Conservation (phyloP, 139 green algal species). For the Chlamydomonas incerta region DNA sequence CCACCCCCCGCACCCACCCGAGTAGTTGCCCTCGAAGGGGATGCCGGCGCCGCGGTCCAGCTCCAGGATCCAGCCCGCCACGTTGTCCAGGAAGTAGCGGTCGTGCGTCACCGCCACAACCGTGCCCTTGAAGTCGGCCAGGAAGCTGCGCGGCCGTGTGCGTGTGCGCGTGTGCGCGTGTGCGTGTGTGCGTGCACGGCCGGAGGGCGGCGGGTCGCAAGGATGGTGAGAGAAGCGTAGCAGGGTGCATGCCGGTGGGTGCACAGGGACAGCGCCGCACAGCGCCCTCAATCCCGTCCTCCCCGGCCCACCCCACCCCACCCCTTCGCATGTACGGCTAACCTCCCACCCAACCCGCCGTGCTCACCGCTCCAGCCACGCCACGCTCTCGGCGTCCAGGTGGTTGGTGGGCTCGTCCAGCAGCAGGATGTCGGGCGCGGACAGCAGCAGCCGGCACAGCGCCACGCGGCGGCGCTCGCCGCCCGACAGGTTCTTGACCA, state of each 20-base stretch:
- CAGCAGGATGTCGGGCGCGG: slow-evolving; percentile 87
- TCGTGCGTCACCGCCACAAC: slow-evolving; percentile 86
- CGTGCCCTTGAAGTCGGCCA: slow-evolving; percentile 75
- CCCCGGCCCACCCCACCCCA: too few species aligned
- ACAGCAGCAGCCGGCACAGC: slow-evolving; percentile 85
- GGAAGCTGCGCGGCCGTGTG: too few species aligned
- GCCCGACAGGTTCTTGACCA: slow-evolving; percentile 48
- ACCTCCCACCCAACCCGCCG: too few species aligned
- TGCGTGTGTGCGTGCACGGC: too few species aligned
- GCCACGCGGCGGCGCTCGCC: slow-evolving; percentile 89
- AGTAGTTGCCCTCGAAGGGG: slow-evolving; percentile 91
- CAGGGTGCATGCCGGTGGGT: too few species aligned
- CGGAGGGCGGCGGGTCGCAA: too few species aligned
- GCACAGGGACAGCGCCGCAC: too few species aligned
- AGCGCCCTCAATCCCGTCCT: too few species aligned
- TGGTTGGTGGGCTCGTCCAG: slow-evolving; percentile 92
- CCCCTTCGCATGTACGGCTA: too few species aligned
- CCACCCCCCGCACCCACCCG: slow-evolving; percentile 28
- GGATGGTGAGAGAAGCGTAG: too few species aligned
- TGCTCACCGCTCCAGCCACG: slow-evolving; percentile 71
- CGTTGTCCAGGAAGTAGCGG: slow-evolving; percentile 82
- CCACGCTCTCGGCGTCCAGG: slow-evolving; percentile 76
- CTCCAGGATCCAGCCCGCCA: slow-evolving; percentile 87
- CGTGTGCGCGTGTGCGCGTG: too few species aligned
- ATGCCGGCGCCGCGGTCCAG: slow-evolving; percentile 82